Evolutionary conservation across 169 alveolate species (phyloP).

Genomic region (Plasmodium chabaudi): DNA sequence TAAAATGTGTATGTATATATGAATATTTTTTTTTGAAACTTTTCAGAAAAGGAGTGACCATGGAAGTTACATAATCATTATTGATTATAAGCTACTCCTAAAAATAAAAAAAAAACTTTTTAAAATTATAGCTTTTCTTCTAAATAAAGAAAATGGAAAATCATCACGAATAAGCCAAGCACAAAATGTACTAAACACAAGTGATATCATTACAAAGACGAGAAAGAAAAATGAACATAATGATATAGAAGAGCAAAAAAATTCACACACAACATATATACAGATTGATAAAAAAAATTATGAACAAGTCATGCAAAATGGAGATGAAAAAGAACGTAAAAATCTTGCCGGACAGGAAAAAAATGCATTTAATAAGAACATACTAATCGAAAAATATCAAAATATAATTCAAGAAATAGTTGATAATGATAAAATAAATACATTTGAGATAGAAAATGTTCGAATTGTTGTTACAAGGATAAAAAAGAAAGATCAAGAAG

Average conservation of each 20-base stretch:
- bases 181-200: too few relatives aligned
- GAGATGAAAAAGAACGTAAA: not conserved
- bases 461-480: slow-evolving; percentile 5
- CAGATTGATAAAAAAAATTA: too few relatives aligned
- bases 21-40: not conserved
- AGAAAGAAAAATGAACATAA: not conserved
- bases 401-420: not conserved
- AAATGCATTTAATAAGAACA: not conserved
- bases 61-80: not conserved
- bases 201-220: not conserved
- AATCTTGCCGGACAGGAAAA: not conserved
- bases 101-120: not conserved
- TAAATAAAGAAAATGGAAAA: not conserved
- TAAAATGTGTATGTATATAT: not conserved
- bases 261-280: too few relatives aligned
- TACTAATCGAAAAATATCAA: not conserved
- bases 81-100: slow-evolving; percentile 1
- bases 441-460: not conserved
- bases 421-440: not conserved
- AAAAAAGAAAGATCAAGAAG: slow-evolving; percentile 1
- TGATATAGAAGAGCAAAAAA: not conserved
- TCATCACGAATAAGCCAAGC: not conserved
- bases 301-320: not conserved
- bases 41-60: not conserved
- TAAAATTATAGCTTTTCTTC: not conserved